phyloP scores from a whole-genome alignment of 257 asterid genomes.

The Solanum verrucosum region DNA sequence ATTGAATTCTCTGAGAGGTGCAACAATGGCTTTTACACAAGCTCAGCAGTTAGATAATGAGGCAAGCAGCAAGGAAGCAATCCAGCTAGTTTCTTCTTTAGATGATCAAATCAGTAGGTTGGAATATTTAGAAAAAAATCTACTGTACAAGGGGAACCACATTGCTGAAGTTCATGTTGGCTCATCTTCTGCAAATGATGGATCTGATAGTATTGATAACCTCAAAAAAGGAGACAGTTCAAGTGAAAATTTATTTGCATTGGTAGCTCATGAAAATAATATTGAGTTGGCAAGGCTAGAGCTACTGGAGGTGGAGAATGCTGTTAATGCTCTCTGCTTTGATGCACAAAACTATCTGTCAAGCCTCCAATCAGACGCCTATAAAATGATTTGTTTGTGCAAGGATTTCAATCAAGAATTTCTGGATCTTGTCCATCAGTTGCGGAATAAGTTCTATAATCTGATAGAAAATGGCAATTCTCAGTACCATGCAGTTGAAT shows the following conservation, averaged over 20 bases:
- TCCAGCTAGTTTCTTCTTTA: conserved; percentile 18
- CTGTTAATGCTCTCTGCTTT: conserved; percentile 5
- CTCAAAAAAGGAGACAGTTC: conserved; percentile 2
- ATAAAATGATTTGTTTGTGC: conserved; percentile 13
- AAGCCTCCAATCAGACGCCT: conserved; percentile 19
- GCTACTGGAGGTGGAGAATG: conserved; percentile 21
- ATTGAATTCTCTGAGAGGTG: conserved; percentile 59
- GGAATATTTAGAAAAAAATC: conserved; percentile 4
- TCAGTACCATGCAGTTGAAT: conserved; percentile 2
- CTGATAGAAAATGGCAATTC: conserved; percentile 13
- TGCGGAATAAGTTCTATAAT: conserved; percentile 14
- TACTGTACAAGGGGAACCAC: conserved; percentile 11
- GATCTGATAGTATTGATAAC: conserved; percentile 7
- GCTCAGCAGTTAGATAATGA: conserved; percentile 37
- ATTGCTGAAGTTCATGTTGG: conserved; percentile 13
- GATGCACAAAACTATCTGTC: conserved; percentile 21
- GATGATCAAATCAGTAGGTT: conserved; percentile 17
- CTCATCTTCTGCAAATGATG: conserved; percentile 9
- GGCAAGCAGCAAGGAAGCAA: conserved; percentile 17
- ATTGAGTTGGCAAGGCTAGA: conserved; percentile 16
- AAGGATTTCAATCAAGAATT: conserved; percentile 21
- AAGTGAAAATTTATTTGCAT: not conserved
- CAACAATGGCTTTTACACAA: conserved; percentile 54
- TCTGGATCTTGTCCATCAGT: conserved; percentile 17
- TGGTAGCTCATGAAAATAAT: conserved; percentile 13